Evolutionary conservation across 2,329 filamentous ascomycete species (phyloP).

Genomic region (Colletotrichum falcatum): DNA sequence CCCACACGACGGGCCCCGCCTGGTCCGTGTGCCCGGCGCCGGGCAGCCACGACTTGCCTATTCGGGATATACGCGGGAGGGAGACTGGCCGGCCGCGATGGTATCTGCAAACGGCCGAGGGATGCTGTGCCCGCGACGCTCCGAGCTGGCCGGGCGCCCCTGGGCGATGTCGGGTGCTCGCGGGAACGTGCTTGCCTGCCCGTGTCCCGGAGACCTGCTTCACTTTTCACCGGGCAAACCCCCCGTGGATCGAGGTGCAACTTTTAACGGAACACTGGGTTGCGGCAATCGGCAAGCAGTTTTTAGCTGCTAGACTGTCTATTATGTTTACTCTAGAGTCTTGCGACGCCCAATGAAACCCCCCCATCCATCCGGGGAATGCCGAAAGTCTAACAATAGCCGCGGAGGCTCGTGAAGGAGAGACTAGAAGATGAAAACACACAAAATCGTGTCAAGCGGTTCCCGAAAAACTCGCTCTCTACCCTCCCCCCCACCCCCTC

Average conservation of each 20-base stretch:
- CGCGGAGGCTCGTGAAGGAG: constrained; percentile 15
- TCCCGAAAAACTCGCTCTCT: not conserved
- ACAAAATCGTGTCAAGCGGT: not conserved
- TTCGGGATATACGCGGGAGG: not conserved
- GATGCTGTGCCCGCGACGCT: too few species aligned
- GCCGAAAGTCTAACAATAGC: constrained; percentile 15
- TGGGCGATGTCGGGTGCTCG: not conserved
- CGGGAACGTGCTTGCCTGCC: not conserved
- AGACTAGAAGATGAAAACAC: constrained; percentile 26
- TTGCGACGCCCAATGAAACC: too few species aligned
- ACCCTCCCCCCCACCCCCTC: not conserved
- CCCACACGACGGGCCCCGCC: not conserved
- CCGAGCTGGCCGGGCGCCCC: not conserved
- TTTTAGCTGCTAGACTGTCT: not conserved
- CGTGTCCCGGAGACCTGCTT: not conserved
- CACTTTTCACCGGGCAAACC: too few species aligned
- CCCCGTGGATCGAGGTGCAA: not conserved
- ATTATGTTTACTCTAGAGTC: constrained; percentile 12
- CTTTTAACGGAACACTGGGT: not conserved
- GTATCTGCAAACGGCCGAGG: not conserved
- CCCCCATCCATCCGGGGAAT: not conserved
- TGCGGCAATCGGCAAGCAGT: not conserved
- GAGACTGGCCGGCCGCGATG: not conserved
- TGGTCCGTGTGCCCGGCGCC: constrained; percentile 19
- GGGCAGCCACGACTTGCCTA: constrained; percentile 31